A percentile compares a stretch with the other conserved stretches of the same genome.
These are phyloP conservation scores for Phytopythium helicoides DNA, from an alignment of 352 stramenopile species.

Conservation along the genomic window DNA sequence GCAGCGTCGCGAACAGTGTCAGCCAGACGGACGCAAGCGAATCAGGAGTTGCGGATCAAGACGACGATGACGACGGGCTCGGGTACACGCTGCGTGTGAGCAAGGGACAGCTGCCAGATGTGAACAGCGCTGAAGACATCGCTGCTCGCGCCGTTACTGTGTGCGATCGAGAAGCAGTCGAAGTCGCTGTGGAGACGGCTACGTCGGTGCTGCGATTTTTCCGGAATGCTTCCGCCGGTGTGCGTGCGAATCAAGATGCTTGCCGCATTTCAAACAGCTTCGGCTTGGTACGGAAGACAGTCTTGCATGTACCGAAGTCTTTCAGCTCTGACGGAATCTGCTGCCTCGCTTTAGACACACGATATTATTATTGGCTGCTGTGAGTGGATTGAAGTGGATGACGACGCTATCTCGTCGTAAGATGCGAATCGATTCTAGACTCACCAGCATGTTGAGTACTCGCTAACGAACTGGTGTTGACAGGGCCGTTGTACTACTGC, in stretches of 20 bases:
- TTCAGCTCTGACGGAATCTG: background rate
- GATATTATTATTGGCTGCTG: constrained; percentile 37
- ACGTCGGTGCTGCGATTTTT: constrained; percentile 67
- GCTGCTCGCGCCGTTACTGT: constrained; percentile 27
- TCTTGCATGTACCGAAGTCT: no score
- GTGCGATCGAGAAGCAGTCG: constrained; percentile 5
- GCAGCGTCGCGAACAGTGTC: background rate
- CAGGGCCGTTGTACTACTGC: constrained; percentile 45
- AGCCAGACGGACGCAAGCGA: background rate
- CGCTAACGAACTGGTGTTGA: background rate
- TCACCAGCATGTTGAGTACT: no score
- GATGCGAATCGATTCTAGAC: background rate
- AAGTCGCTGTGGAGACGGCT: constrained; percentile 11
- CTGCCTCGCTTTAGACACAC: constrained; percentile 42
- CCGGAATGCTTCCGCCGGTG: constrained; percentile 63
- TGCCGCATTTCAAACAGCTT: constrained; percentile 28
- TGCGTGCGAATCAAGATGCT: constrained; percentile 44
- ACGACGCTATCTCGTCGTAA: constrained; percentile 42
- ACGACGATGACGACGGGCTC: constrained; percentile 60
- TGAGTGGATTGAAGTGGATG: constrained; percentile 58
- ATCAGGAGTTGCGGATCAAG: background rate
- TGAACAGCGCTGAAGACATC: constrained; percentile 24
- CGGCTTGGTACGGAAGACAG: constrained; percentile 16
- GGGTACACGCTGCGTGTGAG: constrained; percentile 66
- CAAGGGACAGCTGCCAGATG: constrained; percentile 22